Evolutionary conservation across 345 rosid species (phyloP).

Genomic region (Brassica cretica): DNA sequence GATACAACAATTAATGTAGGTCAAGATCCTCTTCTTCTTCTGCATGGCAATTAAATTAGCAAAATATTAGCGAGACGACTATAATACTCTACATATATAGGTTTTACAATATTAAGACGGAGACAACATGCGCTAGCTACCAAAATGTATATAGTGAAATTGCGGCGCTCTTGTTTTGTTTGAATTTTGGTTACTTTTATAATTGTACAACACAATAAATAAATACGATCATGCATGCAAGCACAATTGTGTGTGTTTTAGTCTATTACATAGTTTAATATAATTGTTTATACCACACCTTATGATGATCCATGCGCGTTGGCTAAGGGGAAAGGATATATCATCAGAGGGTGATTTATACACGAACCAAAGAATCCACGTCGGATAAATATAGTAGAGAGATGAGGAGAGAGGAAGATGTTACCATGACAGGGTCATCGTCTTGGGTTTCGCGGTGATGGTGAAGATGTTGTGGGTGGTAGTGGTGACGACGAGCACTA

Average conservation of each 20-base stretch:
- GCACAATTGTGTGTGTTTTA: not conserved
- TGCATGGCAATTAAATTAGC: constrained; percentile 47
- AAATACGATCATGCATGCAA: not conserved
- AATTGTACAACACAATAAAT: no score
- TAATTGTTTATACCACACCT: constrained; percentile 19
- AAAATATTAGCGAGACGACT: constrained; percentile 22
- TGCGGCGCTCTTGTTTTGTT: no score
- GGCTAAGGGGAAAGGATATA: constrained; percentile 48
- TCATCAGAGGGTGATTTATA: constrained; percentile 27
- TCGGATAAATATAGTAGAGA: not conserved
- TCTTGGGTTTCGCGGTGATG: constrained; percentile 32
- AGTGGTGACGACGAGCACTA: constrained; percentile 33
- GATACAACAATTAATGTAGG: constrained; percentile 82
- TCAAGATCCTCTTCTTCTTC: constrained; percentile 74
- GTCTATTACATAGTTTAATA: not conserved
- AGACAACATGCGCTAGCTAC: not conserved
- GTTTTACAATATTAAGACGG: not conserved
- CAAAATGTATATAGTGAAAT: no score
- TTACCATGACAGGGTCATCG: constrained; percentile 59
- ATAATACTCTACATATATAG: constrained; percentile 2
- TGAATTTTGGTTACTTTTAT: no score
- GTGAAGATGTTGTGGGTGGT: constrained; percentile 27
- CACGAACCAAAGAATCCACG: not conserved
- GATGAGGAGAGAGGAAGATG: not conserved
- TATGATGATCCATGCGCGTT: constrained; percentile 50